Evolutionary conservation across 148 eudicot genomes (phyloP).

Genomic region (Chenopodium formosanum): DNA sequence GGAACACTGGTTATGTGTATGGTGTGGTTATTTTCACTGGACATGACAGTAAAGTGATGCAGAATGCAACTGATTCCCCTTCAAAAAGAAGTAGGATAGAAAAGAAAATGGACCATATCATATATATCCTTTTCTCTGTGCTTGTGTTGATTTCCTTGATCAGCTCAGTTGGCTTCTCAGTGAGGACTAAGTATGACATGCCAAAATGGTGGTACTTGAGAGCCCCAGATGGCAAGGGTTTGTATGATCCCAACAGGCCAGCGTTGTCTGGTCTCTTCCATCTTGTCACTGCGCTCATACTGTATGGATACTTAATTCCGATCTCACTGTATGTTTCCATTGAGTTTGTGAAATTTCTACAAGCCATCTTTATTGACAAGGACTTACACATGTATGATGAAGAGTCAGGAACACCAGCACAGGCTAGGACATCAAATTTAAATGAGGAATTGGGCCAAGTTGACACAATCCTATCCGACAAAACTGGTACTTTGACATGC

Average conservation of each 20-base stretch:
- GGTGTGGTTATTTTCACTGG: conserved; percentile 95
- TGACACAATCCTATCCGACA: conserved; percentile 95
- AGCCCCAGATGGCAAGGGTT: conserved; percentile 35
- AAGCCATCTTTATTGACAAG: conserved; percentile 80
- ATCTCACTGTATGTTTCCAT: conserved; percentile 93
- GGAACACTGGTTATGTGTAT: conserved; percentile 75
- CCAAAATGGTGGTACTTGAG: conserved; percentile 81
- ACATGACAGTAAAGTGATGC: conserved; percentile 93
- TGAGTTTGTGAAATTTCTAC: conserved; percentile 92
- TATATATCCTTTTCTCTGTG: conserved; percentile 72
- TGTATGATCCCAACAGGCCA: conserved; percentile 55
- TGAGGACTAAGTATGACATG: conserved; percentile 50
- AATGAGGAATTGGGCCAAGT: conserved; percentile 97
- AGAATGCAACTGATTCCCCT: conserved; percentile 80
- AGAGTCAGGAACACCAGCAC: conserved; percentile 84
- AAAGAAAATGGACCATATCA: conserved; percentile 84
- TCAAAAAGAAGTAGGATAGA: conserved; percentile 87
- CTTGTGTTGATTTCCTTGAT: conserved; percentile 79
- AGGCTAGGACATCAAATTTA: conserved; percentile 87
- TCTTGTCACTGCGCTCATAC: conserved; percentile 80
- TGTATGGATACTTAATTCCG: conserved; percentile 90
- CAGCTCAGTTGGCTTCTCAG: conserved; percentile 77
- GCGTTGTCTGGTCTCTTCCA: conserved; percentile 62
- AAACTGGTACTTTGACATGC: conserved; percentile 96
- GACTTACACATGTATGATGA: conserved; percentile 86